phyloP scores from a whole-genome alignment of 139 green algal genomes.

The Monoraphidium neglectum region DNA sequence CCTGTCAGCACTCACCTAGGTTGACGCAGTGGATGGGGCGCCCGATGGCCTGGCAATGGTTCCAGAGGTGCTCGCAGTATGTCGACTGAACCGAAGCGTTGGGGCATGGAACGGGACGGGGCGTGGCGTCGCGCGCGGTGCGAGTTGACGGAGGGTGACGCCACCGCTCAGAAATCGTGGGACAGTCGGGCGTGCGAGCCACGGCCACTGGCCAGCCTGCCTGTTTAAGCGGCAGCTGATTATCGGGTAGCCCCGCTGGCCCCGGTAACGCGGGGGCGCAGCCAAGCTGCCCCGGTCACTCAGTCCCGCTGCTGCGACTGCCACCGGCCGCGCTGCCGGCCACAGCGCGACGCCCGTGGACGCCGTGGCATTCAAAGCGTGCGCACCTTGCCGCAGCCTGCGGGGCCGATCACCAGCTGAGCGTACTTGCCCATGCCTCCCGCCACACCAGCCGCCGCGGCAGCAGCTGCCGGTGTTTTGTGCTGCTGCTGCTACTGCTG shows the following conservation, averaged over 20 bases:
- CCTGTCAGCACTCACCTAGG: slow-evolving; percentile 83
- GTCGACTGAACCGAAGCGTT: slow-evolving; percentile 80
- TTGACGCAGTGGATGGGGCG: slow-evolving; percentile 91
- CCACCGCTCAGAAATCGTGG: too few relatives aligned
- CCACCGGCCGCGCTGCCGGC: neutral
- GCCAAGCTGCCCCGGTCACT: too few relatives aligned
- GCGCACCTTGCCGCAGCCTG: slow-evolving; percentile 93
- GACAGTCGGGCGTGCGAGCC: too few relatives aligned
- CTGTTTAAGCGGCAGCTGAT: too few relatives aligned
- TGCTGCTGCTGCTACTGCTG: neutral
- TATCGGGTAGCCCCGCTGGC: too few relatives aligned
- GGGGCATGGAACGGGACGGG: neutral
- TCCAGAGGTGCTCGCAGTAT: slow-evolving; percentile 88
- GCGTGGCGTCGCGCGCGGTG: too few relatives aligned
- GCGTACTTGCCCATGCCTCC: slow-evolving; percentile 78
- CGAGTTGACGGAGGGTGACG: too few relatives aligned
- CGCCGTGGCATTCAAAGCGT: neutral
- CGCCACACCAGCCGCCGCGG: too few relatives aligned
- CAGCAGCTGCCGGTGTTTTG: too few relatives aligned
- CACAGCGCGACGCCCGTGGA: neutral
- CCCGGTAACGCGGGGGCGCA: too few relatives aligned
- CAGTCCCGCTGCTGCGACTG: too few relatives aligned
- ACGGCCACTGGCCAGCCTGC: too few relatives aligned
- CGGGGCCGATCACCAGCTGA: slow-evolving; percentile 97
- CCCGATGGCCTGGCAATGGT: slow-evolving; percentile 91